Evolutionary conservation across 208 protist genomes (phyloP), one percentile per base, ranked within the genome.

Genomic region (Trypanosoma mega): DNA sequence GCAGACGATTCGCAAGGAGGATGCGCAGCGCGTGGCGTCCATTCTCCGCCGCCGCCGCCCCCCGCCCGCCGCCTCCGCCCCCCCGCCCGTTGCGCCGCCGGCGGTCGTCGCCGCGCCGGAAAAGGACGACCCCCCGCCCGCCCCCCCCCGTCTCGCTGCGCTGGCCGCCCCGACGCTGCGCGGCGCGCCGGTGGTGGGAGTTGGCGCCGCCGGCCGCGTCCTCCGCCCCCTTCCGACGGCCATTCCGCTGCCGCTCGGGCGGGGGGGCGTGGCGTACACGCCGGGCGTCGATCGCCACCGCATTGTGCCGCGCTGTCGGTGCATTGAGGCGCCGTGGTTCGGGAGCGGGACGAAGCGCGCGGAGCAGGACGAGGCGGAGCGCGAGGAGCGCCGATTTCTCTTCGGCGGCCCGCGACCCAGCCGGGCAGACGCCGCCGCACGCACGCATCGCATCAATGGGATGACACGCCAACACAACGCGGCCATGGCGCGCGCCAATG

Each of bases 201-300:
- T 26, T 3, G 62, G 57, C 27, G 78, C 64, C n/a, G 73, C 80
- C 37, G 77, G 73, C 63, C 52, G 73, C 26, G 64, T 67, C 48
- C 75, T 89, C 65, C 74, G 87, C 39, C 78, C 78, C 30, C 57
- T 57, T 29, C 34, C 67, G 5, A 53, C 64, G 39, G 45, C 12
- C n/a, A 74, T 76, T 20, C 53, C 64, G 43, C 76, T 77, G 48
- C 86, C 72, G 14, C 23, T 45, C 31, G 83, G 87, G 6, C 78
- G 87, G 50, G 76, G 69, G 56, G 74, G 70, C 18, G 69, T 63
- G 3, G 31, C 53, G 12, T 94, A 94, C 72, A 76, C 39, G 14
- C 79, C 87, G 1, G 83, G 87, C 23, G 73, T 91, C n/a, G 87
- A 94, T 63, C 87, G 87, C 31, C 75, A 94, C 56, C 87, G 87